A percentile compares a stretch with the other conserved stretches of the same genome.
These are phyloP conservation scores for Phialemoniopsis sp. DNA, from an alignment of 2,329 filamentous ascomycete genomes.

Conservation along the genomic window DNA sequence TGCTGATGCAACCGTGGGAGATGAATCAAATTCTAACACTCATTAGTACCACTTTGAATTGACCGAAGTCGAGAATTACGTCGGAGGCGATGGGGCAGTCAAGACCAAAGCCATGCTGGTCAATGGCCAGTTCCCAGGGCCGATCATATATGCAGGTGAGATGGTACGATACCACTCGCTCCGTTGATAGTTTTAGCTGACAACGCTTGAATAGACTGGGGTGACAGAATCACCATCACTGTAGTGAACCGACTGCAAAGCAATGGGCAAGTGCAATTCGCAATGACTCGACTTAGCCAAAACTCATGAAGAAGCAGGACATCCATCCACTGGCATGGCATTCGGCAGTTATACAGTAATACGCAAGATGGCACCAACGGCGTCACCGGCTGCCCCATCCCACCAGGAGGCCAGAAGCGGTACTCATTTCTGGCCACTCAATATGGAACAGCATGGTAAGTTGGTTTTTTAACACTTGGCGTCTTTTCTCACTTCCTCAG, in stretches of 20 bases:
- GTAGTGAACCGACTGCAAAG: conserved; percentile 11
- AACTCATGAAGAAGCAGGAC: conserved; percentile 16
- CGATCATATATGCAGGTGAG: too few relatives aligned
- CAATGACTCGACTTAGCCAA: too few relatives aligned
- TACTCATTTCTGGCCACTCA: conserved; percentile 27
- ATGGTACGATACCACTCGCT: too few relatives aligned
- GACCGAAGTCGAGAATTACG: conserved; percentile 11
- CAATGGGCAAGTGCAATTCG: conserved; percentile 13
- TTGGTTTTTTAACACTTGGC: too few relatives aligned
- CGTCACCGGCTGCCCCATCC: conserved; percentile 48
- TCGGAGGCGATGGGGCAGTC: conserved; percentile 10
- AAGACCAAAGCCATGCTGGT: conserved; percentile 15
- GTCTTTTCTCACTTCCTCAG: too few relatives aligned
- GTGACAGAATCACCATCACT: conserved; percentile 9
- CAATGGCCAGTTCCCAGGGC: conserved; percentile 7
- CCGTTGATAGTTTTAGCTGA: too few relatives aligned
- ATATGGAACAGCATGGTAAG: conserved; percentile 30
- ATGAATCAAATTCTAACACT: too few relatives aligned
- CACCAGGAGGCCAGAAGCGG: conserved; percentile 33
- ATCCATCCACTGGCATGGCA: conserved; percentile 29
- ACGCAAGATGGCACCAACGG: conserved; percentile 26
- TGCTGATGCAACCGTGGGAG: too few relatives aligned
- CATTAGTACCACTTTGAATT: conserved; percentile 10
- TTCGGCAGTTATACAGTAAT: conserved; percentile 22
- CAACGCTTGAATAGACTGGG: conserved; percentile 9